Conservation (phyloP, 371 early-diverging fungal species). For the Mucor sp. region DNA sequence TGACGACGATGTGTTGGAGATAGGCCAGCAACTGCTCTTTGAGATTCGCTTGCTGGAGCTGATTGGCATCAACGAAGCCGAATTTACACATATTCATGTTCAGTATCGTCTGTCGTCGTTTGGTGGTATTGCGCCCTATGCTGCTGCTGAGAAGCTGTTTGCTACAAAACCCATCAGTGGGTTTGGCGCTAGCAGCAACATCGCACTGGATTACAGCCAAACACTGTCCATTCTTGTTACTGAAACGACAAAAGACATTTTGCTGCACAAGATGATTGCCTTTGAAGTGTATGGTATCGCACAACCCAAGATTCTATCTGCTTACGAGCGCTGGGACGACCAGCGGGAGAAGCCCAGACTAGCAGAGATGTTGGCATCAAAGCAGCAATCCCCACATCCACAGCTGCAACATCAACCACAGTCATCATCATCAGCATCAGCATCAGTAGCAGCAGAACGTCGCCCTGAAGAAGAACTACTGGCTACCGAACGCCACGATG, state of each 20-base stretch:
- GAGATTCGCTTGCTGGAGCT: slow-evolving; percentile 69
- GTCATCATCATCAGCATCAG: too few species aligned
- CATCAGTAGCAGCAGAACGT: slow-evolving; percentile 23
- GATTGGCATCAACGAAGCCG: slow-evolving; percentile 63
- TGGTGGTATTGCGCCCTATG: slow-evolving; percentile 36
- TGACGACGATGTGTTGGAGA: slow-evolving; percentile 9
- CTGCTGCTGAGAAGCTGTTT: slow-evolving; percentile 54
- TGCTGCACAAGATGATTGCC: slow-evolving; percentile 37
- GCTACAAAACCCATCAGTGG: slow-evolving; percentile 62
- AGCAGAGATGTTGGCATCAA: slow-evolving; percentile 16
- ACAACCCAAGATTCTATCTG: slow-evolving; percentile 41
- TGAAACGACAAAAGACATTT: slow-evolving; percentile 34
- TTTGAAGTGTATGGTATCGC: slow-evolving; percentile 69
- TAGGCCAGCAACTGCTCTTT: slow-evolving; percentile 60
- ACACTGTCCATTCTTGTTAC: slow-evolving; percentile 53
- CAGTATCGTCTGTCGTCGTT: slow-evolving; percentile 70
- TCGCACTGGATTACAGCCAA: slow-evolving; percentile 64
- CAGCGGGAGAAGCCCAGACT: slow-evolving; percentile 44
- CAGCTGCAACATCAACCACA: background rate
- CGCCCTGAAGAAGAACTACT: slow-evolving; percentile 60
- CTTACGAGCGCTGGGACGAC: slow-evolving; percentile 62
- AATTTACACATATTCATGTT: slow-evolving; percentile 76
- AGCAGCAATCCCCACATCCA: background rate
- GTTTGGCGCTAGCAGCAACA: slow-evolving; percentile 43
- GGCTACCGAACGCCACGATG: slow-evolving; percentile 70